Evolutionary conservation across 2,329 filamentous ascomycete species (phyloP).

Genomic region (Shiraia bambusicola): DNA sequence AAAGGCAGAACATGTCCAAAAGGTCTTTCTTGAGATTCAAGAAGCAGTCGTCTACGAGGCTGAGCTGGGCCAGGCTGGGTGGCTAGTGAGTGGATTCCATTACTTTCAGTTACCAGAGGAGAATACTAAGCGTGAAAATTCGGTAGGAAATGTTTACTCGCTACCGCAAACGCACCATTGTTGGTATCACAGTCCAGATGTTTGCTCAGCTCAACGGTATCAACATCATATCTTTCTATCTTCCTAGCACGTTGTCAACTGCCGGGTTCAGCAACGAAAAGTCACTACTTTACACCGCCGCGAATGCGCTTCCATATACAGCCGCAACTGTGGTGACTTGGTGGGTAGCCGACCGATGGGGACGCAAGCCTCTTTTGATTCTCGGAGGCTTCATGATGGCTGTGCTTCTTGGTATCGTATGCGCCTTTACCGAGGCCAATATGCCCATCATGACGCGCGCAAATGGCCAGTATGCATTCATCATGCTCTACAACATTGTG

Average conservation of each 20-base stretch:
- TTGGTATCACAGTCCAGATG: slow-evolving; percentile 47
- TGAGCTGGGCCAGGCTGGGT: slow-evolving; percentile 38
- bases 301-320: slow-evolving; percentile 45
- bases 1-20: slow-evolving; percentile 39
- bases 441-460: slow-evolving; percentile 33
- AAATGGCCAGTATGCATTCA: slow-evolving; percentile 44
- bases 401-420: slow-evolving; percentile 40
- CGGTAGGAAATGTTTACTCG: slow-evolving; percentile 46
- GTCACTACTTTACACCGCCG: slow-evolving; percentile 46
- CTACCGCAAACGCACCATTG: slow-evolving; percentile 47
- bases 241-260: slow-evolving; percentile 40
- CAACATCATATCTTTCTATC: slow-evolving; percentile 49
- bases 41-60: slow-evolving; percentile 44
- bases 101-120: background rate
- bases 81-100: slow-evolving; percentile 24
- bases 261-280: slow-evolving; percentile 44
- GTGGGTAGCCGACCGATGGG: slow-evolving; percentile 47
- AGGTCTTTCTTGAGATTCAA: slow-evolving; percentile 43
- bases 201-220: slow-evolving; percentile 47
- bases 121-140: background rate
- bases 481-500: slow-evolving; percentile 44
- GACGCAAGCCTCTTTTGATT: slow-evolving; percentile 44
- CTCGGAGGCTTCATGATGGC: slow-evolving; percentile 39
- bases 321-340: slow-evolving; percentile 45
- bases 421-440: slow-evolving; percentile 42